phyloP scores from a whole-genome alignment of 2,329 filamentous ascomycete genomes.

The Magnaporthales sp. region DNA sequence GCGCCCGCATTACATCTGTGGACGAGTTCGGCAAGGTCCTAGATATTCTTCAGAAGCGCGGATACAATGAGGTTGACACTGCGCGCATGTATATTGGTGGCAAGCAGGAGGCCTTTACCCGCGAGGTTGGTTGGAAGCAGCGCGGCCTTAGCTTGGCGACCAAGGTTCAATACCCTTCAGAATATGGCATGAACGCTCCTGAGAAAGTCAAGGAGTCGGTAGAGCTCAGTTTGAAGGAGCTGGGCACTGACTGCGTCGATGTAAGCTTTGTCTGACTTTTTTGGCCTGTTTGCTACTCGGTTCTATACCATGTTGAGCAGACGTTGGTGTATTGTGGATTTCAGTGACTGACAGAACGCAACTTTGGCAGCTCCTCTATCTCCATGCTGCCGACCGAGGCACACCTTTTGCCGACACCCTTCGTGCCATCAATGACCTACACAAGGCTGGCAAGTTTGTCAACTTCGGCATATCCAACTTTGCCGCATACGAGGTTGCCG shows the following conservation, averaged over 20 bases:
- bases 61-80: conserved; percentile 67
- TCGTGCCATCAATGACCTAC: conserved; percentile 67
- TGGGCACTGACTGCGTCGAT: conserved; percentile 67
- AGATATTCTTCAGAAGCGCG: conserved; percentile 56
- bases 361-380: not conserved
- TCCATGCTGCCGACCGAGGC: conserved; percentile 10
- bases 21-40: conserved; percentile 55
- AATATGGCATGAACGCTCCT: conserved; percentile 51
- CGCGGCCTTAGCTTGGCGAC: conserved; percentile 61
- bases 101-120: conserved; percentile 61
- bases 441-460: conserved; percentile 80
- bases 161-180: conserved; percentile 53
- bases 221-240: conserved; percentile 59
- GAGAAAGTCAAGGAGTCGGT: conserved; percentile 57
- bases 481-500: conserved; percentile 79
- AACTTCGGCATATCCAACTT: conserved; percentile 76
- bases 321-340: too few relatives aligned
- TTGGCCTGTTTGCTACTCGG: not conserved
- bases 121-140: conserved; percentile 58
- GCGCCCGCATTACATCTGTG: conserved; percentile 49
- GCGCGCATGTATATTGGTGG: conserved; percentile 59
- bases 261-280: not conserved
- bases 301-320: too few relatives aligned
- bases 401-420: conserved; percentile 62
- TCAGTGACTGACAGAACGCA: not conserved